A percentile compares a stretch with the other conserved stretches of the same genome.
phyloP scores from a whole-genome alignment of 148 eudicot species.

The Nepenthes gracilis region DNA sequence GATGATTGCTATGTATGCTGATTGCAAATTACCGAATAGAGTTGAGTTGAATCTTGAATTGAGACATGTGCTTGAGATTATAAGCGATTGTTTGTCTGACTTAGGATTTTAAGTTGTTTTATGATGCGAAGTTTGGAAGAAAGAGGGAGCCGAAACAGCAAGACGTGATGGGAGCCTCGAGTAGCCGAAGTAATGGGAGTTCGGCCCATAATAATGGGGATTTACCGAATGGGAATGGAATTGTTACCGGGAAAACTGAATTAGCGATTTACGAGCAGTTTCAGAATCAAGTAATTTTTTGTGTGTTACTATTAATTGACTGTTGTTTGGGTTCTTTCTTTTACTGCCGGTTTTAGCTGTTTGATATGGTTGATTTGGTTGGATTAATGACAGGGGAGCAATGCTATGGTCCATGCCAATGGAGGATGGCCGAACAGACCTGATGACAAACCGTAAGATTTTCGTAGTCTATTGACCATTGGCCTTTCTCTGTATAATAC shows the following conservation, averaged over 20 bases:
- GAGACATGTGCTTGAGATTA: constrained; percentile 17
- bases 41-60: constrained; percentile 2
- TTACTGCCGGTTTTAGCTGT: not conserved
- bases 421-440: constrained; percentile 27
- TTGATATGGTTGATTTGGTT: constrained; percentile 11
- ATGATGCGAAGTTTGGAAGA: constrained; percentile 98
- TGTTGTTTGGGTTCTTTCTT: not conserved
- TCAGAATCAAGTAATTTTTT: constrained; percentile 42
- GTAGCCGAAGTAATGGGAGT: constrained; percentile 21
- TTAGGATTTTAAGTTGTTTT: constrained; percentile 86
- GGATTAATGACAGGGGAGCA: constrained; percentile 24
- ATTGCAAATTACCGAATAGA: not conserved
- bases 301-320: not conserved
- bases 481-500: not conserved
- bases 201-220: constrained; percentile 24
- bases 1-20: too few relatives aligned
- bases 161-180: constrained; percentile 18
- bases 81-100: constrained; percentile 19
- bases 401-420: constrained; percentile 27
- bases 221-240: constrained; percentile 31
- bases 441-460: constrained; percentile 48
- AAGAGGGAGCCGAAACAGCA: constrained; percentile 39
- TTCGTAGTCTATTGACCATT: not conserved
- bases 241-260: constrained; percentile 45
- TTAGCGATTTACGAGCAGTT: constrained; percentile 83